Evolutionary conservation across 257 asterid genomes (phyloP).

Genomic region (Solanum pinnatisectum): DNA sequence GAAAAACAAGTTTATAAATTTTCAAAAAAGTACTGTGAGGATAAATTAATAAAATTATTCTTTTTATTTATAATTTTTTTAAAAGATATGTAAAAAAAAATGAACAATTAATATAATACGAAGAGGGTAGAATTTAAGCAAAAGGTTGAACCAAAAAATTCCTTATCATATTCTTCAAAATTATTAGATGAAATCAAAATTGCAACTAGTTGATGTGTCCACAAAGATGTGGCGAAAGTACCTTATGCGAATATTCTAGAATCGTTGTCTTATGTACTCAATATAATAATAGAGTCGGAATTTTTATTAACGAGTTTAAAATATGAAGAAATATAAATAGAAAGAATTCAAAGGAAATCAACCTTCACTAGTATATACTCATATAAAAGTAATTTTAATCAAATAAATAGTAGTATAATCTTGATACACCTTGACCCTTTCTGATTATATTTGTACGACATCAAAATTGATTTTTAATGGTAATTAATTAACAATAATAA

Average conservation of each 20-base stretch:
- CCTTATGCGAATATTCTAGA: not conserved
- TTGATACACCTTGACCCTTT: too few species aligned
- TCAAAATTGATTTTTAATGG: too few species aligned
- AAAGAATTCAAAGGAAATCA: too few species aligned
- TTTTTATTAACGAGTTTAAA: not conserved
- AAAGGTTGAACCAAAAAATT: not conserved
- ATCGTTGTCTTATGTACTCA: not conserved
- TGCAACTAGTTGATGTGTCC: not conserved
- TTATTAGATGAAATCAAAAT: not conserved
- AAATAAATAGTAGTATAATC: too few species aligned
- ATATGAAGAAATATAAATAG: not conserved
- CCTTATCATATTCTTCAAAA: not conserved
- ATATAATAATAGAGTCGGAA: not conserved
- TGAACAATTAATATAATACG: not conserved
- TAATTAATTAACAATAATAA: too few species aligned
- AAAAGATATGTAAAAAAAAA: too few species aligned
- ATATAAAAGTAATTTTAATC: too few species aligned
- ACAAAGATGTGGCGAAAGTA: not conserved
- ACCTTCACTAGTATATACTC: too few species aligned
- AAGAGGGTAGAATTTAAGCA: not conserved
- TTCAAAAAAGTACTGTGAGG: fast-evolving
- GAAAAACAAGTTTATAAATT: too few species aligned
- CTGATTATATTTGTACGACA: too few species aligned
- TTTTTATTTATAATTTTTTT: too few species aligned
- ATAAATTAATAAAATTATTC: too few species aligned